A percentile compares a stretch with the other conserved stretches of the same genome.
These are phyloP conservation scores for Cyclostephanos tholiformis DNA, from an alignment of 108 stramenopile genomes.

Conservation along the genomic window DNA sequence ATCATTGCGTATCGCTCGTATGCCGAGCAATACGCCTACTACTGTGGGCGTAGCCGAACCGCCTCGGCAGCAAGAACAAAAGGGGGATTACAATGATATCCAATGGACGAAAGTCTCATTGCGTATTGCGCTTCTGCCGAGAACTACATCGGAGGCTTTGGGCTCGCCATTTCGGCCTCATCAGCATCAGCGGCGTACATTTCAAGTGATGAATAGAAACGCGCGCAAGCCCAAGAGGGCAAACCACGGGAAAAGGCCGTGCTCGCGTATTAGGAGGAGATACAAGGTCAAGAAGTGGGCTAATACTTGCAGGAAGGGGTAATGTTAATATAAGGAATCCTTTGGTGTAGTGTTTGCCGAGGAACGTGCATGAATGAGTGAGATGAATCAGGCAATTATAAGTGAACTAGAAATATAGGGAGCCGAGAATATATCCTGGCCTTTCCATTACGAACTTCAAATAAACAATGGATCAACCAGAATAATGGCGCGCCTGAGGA, in stretches of 20 bases:
- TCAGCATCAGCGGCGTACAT: constrained; percentile 17
- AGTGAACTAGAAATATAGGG: neutral
- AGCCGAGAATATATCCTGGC: too few relatives aligned
- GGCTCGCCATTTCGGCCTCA: constrained; percentile 2
- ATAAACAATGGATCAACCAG: neutral
- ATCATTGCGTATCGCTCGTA: constrained; percentile 31
- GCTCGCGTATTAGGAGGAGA: constrained; percentile 62
- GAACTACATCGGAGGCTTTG: neutral
- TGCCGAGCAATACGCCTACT: constrained; percentile 2
- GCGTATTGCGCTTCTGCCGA: constrained; percentile 24
- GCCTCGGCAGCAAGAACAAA: constrained; percentile 16
- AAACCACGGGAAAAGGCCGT: constrained; percentile 72
- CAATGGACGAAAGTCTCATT: constrained; percentile 34
- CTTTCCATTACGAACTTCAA: neutral
- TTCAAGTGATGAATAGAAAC: constrained; percentile 72
- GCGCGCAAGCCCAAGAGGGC: constrained; percentile 66
- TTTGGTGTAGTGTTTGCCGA: neutral
- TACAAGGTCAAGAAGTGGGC: constrained; percentile 52
- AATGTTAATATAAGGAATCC: neutral
- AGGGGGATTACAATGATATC: constrained; percentile 26
- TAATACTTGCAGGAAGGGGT: constrained; percentile 46
- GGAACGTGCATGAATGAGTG: too few relatives aligned
- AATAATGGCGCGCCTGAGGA: neutral
- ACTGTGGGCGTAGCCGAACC: neutral
- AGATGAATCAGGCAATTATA: neutral